Percentiles rank a stretch among this genome's conserved stretches.
phyloP scores from a whole-genome alignment of 495 filamentous ascomycete species.

The Talaromyces liani region DNA sequence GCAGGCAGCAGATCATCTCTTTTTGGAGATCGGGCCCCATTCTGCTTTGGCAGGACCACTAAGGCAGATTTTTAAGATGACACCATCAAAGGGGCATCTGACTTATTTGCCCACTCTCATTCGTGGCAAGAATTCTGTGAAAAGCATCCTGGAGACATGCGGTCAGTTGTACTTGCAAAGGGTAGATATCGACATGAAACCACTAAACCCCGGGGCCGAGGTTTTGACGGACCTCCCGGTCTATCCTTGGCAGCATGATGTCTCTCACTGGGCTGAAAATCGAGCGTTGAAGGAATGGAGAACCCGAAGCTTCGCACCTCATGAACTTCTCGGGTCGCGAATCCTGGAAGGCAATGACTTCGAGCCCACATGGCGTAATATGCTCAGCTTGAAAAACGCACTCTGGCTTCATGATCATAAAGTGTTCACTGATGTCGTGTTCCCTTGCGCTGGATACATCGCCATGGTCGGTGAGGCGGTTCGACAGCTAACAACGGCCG shows the following conservation, averaged over 20 bases:
- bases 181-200: not conserved
- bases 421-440: slow-evolving; percentile 32
- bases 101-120: not conserved
- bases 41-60: too few relatives aligned
- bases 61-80: too few relatives aligned
- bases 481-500: slow-evolving; percentile 24
- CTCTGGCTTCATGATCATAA: slow-evolving; percentile 44
- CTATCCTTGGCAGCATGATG: slow-evolving; percentile 45
- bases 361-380: slow-evolving; percentile 45
- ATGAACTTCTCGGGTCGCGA: slow-evolving; percentile 39
- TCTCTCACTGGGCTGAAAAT: slow-evolving; percentile 38
- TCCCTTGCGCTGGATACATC: slow-evolving; percentile 41
- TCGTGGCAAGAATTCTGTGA: not conserved
- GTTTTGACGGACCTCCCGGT: slow-evolving; percentile 33
- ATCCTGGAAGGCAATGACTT: slow-evolving; percentile 26
- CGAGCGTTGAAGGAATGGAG: slow-evolving; percentile 39
- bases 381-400: slow-evolving; percentile 31
- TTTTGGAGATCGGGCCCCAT: too few relatives aligned
- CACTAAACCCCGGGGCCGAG: slow-evolving; percentile 28
- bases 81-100: too few relatives aligned
- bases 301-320: slow-evolving; percentile 33
- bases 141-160: slow-evolving; percentile 16
- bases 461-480: slow-evolving; percentile 40
- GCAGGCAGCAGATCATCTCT: too few relatives aligned
- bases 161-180: slow-evolving; percentile 21